These are phyloP conservation scores for Clausena lansium DNA, from an alignment of 345 rosid species.

Conservation along the genomic window DNA sequence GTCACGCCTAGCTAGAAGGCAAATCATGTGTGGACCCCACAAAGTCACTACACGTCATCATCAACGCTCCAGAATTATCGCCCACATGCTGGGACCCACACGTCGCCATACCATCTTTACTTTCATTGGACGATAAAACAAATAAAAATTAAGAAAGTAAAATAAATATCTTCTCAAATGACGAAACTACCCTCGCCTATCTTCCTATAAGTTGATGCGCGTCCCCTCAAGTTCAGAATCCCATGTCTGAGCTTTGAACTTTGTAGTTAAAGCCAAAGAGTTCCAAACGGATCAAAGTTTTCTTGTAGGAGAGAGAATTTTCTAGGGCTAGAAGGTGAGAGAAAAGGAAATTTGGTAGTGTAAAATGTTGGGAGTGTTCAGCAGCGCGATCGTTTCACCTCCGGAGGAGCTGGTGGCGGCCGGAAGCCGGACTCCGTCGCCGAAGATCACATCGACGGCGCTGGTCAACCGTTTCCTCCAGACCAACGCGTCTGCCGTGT, in stretches of 20 bases:
- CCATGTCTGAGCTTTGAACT: constrained; percentile 16
- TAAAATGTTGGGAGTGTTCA: constrained; percentile 86
- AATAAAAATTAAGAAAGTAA: background rate
- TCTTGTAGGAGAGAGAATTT: background rate
- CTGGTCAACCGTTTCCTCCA: constrained; percentile 63
- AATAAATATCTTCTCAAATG: background rate
- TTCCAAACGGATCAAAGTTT: background rate
- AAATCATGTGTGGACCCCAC: constrained; percentile 20
- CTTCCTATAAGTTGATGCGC: constrained; percentile 25
- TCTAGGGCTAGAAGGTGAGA: background rate
- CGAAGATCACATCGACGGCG: constrained; percentile 61
- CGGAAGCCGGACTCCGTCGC: constrained; percentile 92
- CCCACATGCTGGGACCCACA: constrained; percentile 29
- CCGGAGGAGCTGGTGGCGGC: constrained; percentile 98
- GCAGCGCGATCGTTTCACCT: constrained; percentile 73
- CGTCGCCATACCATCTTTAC: constrained; percentile 5
- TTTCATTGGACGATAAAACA: background rate
- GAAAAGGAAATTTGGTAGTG: background rate
- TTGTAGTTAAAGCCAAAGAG: background rate
- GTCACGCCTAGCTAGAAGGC: background rate
- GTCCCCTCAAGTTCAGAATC: background rate
- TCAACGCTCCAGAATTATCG: constrained; percentile 39
- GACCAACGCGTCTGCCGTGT: constrained; percentile 57
- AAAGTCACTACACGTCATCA: constrained; percentile 7
- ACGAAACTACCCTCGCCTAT: constrained; percentile 14